Base-by-base conservation (phyloP, 2,329 filamentous ascomycete species). In the Penicillium sp. region DNA sequence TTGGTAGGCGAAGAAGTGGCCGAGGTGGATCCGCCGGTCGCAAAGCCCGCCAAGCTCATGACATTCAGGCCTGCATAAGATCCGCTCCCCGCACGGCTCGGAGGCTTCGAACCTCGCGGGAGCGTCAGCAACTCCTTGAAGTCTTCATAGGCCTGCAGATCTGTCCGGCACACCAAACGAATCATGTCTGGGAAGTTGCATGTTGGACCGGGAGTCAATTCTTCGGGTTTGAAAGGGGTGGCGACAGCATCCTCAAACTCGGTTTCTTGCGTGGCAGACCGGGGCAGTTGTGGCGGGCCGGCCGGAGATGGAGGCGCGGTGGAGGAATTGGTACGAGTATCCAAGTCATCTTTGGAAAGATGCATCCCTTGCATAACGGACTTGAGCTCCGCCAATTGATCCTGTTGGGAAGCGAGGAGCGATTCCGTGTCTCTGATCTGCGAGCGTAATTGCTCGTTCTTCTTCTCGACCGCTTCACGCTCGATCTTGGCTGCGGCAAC, bases 341-440 rank as follows among this genome's bases (percentile, higher is more conserved):
- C 84, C 65, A 86, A 83, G 66, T 96, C 90, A 66, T 95, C 90
- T 61, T 83, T 84, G 28, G 72, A 67, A 66, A 91, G 87, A 12
- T 86, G 82, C 87, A 97, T 91, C 68, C 89, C 88, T 76, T 96
- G 92, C 87, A 99, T 91, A 63, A 97, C 92, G 20, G 86, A 83
- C 77, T 99, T 99, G 63, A 99, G 85, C 75, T 98, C 91, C 2
- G 90, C 84, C 2, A 99, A 82, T 74, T 99, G 95, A 75, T 98
- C 93, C 73, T 96, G 93, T 69, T 98, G 92, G 0, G 91, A 96
- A 59, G 87, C 88, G 61, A 99, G 84, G 17, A 99, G 84, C 25
- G 85, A 83, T 76, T 98, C 92, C 0, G 91, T 94, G 73, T 99
- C 94, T 58, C 87, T 87, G 55, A 99, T 82, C 75, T 98, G 93